phyloP scores from a whole-genome alignment of 139 green algal species.

The Chlorella ohadii region DNA sequence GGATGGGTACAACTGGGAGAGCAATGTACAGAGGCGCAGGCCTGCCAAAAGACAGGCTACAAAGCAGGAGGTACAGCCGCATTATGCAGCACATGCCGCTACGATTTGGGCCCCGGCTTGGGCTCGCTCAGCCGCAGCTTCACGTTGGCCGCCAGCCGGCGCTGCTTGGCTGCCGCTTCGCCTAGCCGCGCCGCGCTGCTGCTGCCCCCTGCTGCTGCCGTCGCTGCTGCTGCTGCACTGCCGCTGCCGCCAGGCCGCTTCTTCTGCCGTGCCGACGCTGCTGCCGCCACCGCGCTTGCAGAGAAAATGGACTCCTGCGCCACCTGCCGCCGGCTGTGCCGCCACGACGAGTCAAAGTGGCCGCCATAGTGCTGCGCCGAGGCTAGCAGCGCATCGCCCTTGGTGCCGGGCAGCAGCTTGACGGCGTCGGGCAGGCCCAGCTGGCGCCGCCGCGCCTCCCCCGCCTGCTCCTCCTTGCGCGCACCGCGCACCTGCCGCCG shows the following conservation, averaged over 20 bases:
- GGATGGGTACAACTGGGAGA: too few relatives aligned
- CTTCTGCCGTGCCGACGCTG: background rate
- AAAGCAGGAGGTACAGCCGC: too few relatives aligned
- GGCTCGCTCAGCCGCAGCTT: slow-evolving; percentile 15
- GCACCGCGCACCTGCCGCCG: slow-evolving; percentile 30
- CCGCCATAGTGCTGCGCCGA: slow-evolving; percentile 46
- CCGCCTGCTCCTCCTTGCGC: slow-evolving; percentile 52
- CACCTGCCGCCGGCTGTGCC: slow-evolving; percentile 37
- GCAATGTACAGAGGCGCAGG: too few relatives aligned
- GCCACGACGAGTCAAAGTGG: slow-evolving; percentile 35
- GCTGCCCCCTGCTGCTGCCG: background rate
- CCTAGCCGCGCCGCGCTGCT: background rate
- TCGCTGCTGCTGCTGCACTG: background rate
- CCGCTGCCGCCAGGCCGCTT: background rate
- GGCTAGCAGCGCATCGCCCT: slow-evolving; percentile 58
- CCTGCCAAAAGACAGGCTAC: too few relatives aligned
- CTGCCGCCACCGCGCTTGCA: background rate
- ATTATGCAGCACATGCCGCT: background rate
- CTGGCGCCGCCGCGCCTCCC: slow-evolving; percentile 43
- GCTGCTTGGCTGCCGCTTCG: background rate
- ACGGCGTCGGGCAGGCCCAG: slow-evolving; percentile 73
- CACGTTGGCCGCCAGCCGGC: background rate
- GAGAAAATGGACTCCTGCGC: slow-evolving; percentile 44
- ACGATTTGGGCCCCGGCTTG: background rate
- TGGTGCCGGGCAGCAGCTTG: slow-evolving; percentile 62